These are phyloP conservation scores for Pythium scleroteichum DNA, from an alignment of 352 stramenopile species.

Conservation along the genomic window DNA sequence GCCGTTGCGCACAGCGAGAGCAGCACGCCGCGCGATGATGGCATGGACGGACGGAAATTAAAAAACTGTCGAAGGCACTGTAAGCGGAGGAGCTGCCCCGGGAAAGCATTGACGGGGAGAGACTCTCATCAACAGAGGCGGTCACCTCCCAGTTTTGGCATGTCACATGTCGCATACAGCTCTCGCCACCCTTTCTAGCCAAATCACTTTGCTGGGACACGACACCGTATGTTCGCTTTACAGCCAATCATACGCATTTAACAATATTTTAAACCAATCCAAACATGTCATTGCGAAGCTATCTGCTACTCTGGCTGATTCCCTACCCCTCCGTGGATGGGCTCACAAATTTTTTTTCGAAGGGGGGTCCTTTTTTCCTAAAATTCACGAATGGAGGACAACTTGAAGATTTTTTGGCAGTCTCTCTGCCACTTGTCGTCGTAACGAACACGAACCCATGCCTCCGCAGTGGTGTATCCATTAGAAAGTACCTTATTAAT, in stretches of 20 bases:
- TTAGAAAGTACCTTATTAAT: no score
- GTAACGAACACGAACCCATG: no score
- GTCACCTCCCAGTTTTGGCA: background rate
- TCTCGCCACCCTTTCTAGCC: background rate
- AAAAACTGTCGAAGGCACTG: background rate
- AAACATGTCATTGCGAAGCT: background rate
- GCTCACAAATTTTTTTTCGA: no score
- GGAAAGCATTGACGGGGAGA: background rate
- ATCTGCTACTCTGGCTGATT: background rate
- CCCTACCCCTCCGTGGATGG: background rate
- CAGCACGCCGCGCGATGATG: background rate
- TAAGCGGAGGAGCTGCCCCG: no score
- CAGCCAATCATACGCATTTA: background rate
- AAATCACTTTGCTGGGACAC: background rate
- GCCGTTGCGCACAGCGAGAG: background rate
- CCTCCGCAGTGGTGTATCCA: no score
- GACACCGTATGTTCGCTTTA: background rate
- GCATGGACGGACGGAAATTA: background rate
- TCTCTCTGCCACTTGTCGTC: no score
- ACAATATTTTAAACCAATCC: background rate
- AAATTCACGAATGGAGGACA: no score
- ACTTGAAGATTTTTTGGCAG: no score
- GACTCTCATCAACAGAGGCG: background rate
- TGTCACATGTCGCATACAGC: conserved; percentile 3
- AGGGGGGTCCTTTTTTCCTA: no score